Conservation (phyloP, 225 moss, liverwort and hornwort species). For the Anthoceros angustus region DNA sequence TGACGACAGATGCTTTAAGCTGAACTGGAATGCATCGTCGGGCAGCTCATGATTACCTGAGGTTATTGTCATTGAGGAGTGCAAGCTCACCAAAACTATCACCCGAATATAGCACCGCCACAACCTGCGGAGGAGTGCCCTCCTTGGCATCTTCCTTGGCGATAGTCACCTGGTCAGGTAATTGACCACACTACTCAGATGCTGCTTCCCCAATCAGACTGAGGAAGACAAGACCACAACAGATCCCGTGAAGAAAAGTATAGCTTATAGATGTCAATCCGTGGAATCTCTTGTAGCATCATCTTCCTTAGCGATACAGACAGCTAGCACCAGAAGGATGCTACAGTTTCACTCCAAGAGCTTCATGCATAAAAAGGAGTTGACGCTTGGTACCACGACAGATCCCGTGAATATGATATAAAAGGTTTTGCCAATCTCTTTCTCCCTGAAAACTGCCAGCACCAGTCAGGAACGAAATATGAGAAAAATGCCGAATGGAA, state of each 20-base stretch:
- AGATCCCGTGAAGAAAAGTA: slow-evolving; percentile 35
- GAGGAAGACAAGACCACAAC: slow-evolving; percentile 24
- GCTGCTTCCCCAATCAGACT: background rate
- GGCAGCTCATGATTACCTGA: slow-evolving; percentile 17
- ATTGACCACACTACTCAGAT: background rate
- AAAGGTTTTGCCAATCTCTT: slow-evolving; percentile 27
- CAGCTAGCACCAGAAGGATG: too few relatives aligned
- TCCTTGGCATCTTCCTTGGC: slow-evolving; percentile 27
- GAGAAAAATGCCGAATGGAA: background rate
- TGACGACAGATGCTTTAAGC: too few relatives aligned
- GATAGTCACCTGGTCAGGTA: slow-evolving; percentile 17
- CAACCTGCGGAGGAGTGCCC: slow-evolving; percentile 11
- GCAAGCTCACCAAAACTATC: slow-evolving; percentile 30
- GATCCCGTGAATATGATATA: slow-evolving; percentile 61
- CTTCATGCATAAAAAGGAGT: background rate
- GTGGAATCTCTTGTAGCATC: too few relatives aligned
- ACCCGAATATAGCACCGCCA: slow-evolving; percentile 23
- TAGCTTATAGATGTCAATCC: too few relatives aligned
- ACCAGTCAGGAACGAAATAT: background rate
- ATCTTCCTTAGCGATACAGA: too few relatives aligned
- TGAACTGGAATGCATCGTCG: too few relatives aligned
- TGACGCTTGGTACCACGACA: slow-evolving; percentile 27
- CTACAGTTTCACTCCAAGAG: too few relatives aligned
- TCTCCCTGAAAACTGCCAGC: slow-evolving; percentile 45
- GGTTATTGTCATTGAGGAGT: slow-evolving; percentile 20